These are phyloP conservation scores for Cyathus striatus DNA, from an alignment of 768 basidiomycete genomes.

Conservation along the genomic window DNA sequence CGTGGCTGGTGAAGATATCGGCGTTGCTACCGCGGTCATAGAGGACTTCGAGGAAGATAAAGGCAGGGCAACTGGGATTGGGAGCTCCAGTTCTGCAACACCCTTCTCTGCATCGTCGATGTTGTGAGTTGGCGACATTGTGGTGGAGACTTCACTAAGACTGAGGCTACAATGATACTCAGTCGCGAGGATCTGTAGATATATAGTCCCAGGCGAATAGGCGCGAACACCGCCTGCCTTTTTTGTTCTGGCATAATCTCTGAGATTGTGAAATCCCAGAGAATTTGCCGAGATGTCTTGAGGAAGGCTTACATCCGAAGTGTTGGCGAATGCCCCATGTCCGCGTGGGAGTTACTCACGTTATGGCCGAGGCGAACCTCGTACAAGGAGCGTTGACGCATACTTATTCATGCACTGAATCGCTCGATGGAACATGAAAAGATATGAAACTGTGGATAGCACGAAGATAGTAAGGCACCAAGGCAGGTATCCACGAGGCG, in stretches of 20 bases:
- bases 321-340: constrained; percentile 21
- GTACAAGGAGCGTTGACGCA: too few species aligned
- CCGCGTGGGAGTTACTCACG: constrained; percentile 7
- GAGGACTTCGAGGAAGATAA: constrained; percentile 4
- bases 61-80: constrained; percentile 15
- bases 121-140: constrained; percentile 11
- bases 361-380: background rate
- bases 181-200: too few species aligned
- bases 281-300: constrained; percentile 30
- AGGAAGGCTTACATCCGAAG: constrained; percentile 28
- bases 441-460: too few species aligned
- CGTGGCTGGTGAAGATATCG: constrained; percentile 1
- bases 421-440: too few species aligned
- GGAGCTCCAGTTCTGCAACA: constrained; percentile 19
- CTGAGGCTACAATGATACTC: too few species aligned
- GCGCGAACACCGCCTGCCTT: constrained; percentile 13
- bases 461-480: too few species aligned
- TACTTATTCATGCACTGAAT: background rate
- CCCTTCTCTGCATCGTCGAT: constrained; percentile 36
- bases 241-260: constrained; percentile 24
- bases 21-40: constrained; percentile 4
- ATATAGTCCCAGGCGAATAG: constrained; percentile 9
- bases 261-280: constrained; percentile 26
- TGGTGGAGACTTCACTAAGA: too few species aligned
- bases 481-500: background rate